These are phyloP conservation scores for Kwoniella europaea DNA, from an alignment of 768 basidiomycete species.

Conservation along the genomic window DNA sequence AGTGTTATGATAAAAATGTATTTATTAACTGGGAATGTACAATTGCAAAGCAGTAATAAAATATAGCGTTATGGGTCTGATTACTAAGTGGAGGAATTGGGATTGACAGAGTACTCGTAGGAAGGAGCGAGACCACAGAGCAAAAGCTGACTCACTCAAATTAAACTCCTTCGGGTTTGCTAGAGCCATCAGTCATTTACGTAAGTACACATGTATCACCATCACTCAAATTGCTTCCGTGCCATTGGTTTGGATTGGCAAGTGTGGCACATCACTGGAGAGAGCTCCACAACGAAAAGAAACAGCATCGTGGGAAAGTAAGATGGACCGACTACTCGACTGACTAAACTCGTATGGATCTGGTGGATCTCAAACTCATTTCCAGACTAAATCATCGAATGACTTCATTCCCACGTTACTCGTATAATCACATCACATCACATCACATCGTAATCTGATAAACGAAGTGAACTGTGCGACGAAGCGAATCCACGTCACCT, in stretches of 20 bases:
- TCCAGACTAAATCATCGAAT: background rate
- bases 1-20: too few relatives aligned
- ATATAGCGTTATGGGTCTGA: conserved; percentile 6
- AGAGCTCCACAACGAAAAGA: background rate
- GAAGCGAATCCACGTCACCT: background rate
- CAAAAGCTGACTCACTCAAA: conserved; percentile 10
- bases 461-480: background rate
- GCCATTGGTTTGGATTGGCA: background rate
- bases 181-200: background rate
- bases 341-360: background rate
- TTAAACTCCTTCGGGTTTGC: conserved; percentile 1
- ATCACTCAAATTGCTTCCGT: conserved; percentile 1
- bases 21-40: too few relatives aligned
- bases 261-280: background rate
- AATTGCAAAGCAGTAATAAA: background rate
- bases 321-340: too few relatives aligned
- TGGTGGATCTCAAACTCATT: background rate
- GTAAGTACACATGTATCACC: background rate
- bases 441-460: background rate
- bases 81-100: conserved; percentile 20
- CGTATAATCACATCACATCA: too few relatives aligned
- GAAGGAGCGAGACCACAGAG: background rate
- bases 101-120: background rate
- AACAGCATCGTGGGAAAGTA: too few relatives aligned
- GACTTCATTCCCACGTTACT: background rate